Base-by-base conservation (phyloP, 805 yeast genomes). In the Wickerhamomyces alni region DNA sequence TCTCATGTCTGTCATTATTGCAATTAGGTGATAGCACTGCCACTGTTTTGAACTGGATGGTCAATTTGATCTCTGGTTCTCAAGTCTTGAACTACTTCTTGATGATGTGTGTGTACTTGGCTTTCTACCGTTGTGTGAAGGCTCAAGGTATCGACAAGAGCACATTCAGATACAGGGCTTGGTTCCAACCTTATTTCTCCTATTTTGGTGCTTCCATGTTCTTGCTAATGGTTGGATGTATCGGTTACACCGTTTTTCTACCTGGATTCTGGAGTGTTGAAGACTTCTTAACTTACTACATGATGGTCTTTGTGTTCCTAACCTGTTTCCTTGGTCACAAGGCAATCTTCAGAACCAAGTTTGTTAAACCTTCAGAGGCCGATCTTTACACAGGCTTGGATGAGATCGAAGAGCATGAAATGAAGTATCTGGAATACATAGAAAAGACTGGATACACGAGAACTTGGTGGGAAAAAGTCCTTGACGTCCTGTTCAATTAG, bases 21-120 rank as follows among this genome's bases (percentile, higher is more conserved):
- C 91, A 82, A 51, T 61, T 80, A 39, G 70, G 80, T 26, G 65
- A 69, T 33, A 62, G 70, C 19, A 69, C 88, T 26, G 72, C 77
- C 13, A 67, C 69, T 2, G 91, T 83, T 3, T 67, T 84, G 44
- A 69, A 65, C 50, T 84, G 91, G 89, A 69, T 84, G 34, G 74
- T 81, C 38, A 81, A 81, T 50, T 63, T 84, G 39, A 77, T 78
- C 33, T 80, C 91, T 5, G 78, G 78, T 36, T 80, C 83, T 26
- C 85, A 79, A 58, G 67, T 79, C 54, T 69, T 70, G 53, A 80
- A 76, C 57, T 81, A 74, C 63, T 65, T 69, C 31, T 29, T 29
- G 4, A 29, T 29, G 31, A 13, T 9, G 7, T 6, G 13, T 11
- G 15, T 18, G 6, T 29, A 75, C 52, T 47, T 81, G 29, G 69